phyloP scores from a whole-genome alignment of 2,329 filamentous ascomycete species.

The Aspergillus sojae region DNA sequence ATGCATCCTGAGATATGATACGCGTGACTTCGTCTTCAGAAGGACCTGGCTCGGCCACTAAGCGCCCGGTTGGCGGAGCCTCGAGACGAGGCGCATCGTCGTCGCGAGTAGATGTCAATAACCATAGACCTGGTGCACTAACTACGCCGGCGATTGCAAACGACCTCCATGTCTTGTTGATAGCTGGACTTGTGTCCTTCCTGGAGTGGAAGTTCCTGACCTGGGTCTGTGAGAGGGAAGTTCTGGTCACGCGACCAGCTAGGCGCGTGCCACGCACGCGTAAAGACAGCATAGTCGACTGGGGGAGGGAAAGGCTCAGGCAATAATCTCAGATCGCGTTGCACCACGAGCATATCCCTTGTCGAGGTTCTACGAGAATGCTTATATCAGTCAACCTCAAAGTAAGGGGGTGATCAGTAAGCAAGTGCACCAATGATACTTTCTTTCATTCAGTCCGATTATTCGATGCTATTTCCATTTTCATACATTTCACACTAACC shows the following conservation, averaged over 20 bases:
- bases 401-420: neutral
- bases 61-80: slow-evolving; percentile 14
- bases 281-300: slow-evolving; percentile 1
- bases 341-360: neutral
- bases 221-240: slow-evolving; percentile 6
- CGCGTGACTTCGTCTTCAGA: slow-evolving; percentile 25
- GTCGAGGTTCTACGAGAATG: neutral
- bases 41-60: slow-evolving; percentile 13
- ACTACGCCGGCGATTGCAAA: slow-evolving; percentile 17
- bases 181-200: slow-evolving; percentile 12
- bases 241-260: slow-evolving; percentile 3
- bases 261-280: slow-evolving; percentile 6
- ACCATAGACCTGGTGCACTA: slow-evolving; percentile 23
- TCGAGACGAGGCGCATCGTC: slow-evolving; percentile 21
- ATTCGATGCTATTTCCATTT: neutral
- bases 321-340: neutral
- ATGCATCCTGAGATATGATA: slow-evolving; percentile 26
- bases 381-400: neutral
- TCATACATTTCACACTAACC: neutral
- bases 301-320: neutral
- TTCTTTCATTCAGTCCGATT: neutral
- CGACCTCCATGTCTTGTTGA: slow-evolving; percentile 6
- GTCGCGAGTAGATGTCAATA: slow-evolving; percentile 16
- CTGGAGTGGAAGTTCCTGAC: slow-evolving; percentile 16
- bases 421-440: neutral